Percentiles rank a stretch among this genome's conserved stretches.
These are phyloP conservation scores for Turnera subulata DNA, from an alignment of 345 rosid genomes.

Conservation along the genomic window DNA sequence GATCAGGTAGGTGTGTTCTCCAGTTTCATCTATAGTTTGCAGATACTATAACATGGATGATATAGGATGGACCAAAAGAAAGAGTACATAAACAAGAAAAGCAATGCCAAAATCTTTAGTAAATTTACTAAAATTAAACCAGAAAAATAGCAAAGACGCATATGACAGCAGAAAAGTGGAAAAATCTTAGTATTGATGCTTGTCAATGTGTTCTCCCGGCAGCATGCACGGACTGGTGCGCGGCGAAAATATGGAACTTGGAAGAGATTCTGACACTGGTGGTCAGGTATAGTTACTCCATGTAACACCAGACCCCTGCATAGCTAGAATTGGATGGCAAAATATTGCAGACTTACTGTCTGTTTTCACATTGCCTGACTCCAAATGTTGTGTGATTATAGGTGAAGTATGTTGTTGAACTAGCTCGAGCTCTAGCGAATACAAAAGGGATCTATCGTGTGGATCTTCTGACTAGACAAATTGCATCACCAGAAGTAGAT, in stretches of 20 bases:
- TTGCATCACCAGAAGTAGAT: constrained; percentile 59
- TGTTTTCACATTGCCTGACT: no score
- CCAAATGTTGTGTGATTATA: constrained; percentile 10
- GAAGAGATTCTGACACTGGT: constrained; percentile 76
- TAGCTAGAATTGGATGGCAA: no score
- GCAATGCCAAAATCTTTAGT: no score
- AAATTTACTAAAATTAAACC: no score
- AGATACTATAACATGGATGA: no score
- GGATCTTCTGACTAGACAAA: constrained; percentile 64
- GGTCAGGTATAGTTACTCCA: constrained; percentile 46
- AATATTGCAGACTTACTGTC: no score
- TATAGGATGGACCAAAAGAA: no score
- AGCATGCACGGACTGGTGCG: constrained; percentile 69
- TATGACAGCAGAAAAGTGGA: background rate
- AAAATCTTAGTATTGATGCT: background rate
- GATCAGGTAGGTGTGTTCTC: constrained; percentile 42
- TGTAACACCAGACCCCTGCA: no score
- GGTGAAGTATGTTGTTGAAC: constrained; percentile 74
- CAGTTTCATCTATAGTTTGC: no score
- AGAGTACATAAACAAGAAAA: no score
- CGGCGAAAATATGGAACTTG: constrained; percentile 80
- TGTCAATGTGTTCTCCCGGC: constrained; percentile 8
- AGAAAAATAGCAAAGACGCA: no score
- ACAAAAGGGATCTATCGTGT: constrained; percentile 56
- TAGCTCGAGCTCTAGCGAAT: constrained; percentile 61